Evolutionary conservation across 768 basidiomycete species (phyloP), one percentile per base, ranked within the genome.

Genomic region (Mycena haematopus): DNA sequence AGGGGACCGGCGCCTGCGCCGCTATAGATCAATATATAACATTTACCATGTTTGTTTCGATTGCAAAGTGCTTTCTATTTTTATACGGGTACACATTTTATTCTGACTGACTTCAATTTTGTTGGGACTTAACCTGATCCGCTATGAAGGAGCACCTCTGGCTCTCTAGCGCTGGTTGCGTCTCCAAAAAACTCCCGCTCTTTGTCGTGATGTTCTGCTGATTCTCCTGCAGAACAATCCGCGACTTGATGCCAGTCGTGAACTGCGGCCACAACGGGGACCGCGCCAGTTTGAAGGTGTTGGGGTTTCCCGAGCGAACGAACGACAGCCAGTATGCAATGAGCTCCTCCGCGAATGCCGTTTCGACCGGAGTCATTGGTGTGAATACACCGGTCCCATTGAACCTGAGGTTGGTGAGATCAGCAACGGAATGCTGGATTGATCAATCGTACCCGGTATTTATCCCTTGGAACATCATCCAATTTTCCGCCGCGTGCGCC

Each of bases 251-350:
- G 2, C 13, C 24, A 2, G 67, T 52, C 1, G 66, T 74, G 63
- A 81, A 86, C 40, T 49, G 63, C 33, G 78, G 63, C 86, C 88
- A 88, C 19, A 55, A 65, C 0, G 86, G 86, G 1, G 86, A 84
- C 35, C 79, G 74, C 0, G 76, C 65, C 1, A 87, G 78, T 69
- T 84, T 86, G 74, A 78, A 76, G 7, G 80, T 80, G 71, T 86
- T 88, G 0, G 85, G 86, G 68, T 87, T 72, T 2, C 79, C 79
- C 1, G 81, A 70, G 44, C 86, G 84, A 22, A 88, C 86, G 63
- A 89, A 88, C 2, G 86, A 89, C 7, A 88, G 73, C 85, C 86
- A 87, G 70, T 88, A 87, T 8, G 84, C 86, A 45, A 86, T 86
- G 31, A 86, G 74, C 70, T 89, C 89, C 36, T 78, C 71, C 0